Base-by-base conservation (phyloP, 768 basidiomycete genomes). In the Mycena amicta region DNA sequence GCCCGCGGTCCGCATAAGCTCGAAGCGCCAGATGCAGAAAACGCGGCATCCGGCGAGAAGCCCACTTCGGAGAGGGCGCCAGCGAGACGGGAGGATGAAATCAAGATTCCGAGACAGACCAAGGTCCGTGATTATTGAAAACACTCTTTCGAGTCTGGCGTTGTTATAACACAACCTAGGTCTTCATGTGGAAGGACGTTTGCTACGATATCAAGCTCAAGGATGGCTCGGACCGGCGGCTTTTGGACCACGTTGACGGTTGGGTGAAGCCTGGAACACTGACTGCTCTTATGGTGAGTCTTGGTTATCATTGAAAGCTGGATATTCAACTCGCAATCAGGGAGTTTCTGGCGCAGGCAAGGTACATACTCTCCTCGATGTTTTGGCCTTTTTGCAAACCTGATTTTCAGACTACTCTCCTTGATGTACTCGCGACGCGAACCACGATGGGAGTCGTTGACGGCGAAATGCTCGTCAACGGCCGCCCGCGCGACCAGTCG, bases 201-300 rank as follows among this genome's bases (percentile, higher is more conserved):
- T 74, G 74, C 69, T 82, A 80, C 62, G 75, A 72, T 60, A 67
- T 71, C 56, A 67, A 65, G 55, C 65, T 72, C 45, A 66, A 67
- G 31, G 70, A 69, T 12, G 52, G 56, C 1, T 53, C 66, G 18
- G 57, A 63, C 16, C 28, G 66, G 28, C 68, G 62, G 12, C 49
- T 83, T 0, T 71, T 83, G 23, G 74, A 81, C 63, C 68, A 78
- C 50, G 74, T 83, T 18, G 77, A 75, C 41, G 81, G 81, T 4
- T 83, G 77, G 60, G 79, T 81, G 53, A 74, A 75, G 40, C 82
- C 83, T 1, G 82, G 83, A 1, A 80, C 75, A 23, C 68, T 81
- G 31, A 82, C 79, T 0, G 82, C 82, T 2, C 71, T 84, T 18
- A 82, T 84, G 81, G 82, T 68, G n/a, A 25, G 63, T 57, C n/a